Evolutionary conservation across 2,329 filamentous ascomycete genomes (phyloP), one percentile per base, ranked within the genome.

Genomic region (Endoconidiophora polonica): DNA sequence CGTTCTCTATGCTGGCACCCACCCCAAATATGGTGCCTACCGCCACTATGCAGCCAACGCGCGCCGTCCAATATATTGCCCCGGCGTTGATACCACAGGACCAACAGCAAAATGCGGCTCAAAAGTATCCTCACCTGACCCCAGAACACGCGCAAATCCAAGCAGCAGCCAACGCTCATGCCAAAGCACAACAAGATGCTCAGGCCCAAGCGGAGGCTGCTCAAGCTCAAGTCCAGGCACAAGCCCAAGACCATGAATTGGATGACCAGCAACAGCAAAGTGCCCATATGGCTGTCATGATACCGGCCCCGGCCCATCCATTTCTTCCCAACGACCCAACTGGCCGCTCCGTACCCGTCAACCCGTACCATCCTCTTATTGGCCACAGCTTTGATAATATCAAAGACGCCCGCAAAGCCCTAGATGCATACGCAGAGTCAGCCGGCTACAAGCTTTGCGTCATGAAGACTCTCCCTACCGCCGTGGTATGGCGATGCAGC

Each of bases 361-460:
- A 53, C 37, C 51, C 51, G 16, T 53, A 53, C 44, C 51, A 53
- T 26, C 51, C 51, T 4, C 44, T 53, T 6, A 49, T 53, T 33
- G 51, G 51, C 43, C 51, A 53, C 24, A 49, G 46, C 43, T 53
- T 46, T 23, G 51, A 42, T 6, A 53, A 49, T 22, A 53, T 53
- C 16, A 24, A 44, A 14, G 51, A 53, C 36, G 47, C 47, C 7
- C 51, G 51, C 37, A 41, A 42, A 14, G 47, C 51, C 4, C 48
- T 53, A 4, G 51, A 53, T 46, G 47, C 47, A 9, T 48, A 53
- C 44, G 51, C 51, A n/a, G 51, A 53, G 22, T 38, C 46, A 2
- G 44, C 51, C 18, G 51, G 51, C 4, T 53, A 53, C 51, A 53
- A 53, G 44, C 20, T 53, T 14, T 53, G 51, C 10, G 51, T 53